A percentile compares a stretch with the other conserved stretches of the same genome.
These are phyloP conservation scores for Puccinia horiana DNA, from an alignment of 1,284 basidiomycete genomes.

Conservation along the genomic window DNA sequence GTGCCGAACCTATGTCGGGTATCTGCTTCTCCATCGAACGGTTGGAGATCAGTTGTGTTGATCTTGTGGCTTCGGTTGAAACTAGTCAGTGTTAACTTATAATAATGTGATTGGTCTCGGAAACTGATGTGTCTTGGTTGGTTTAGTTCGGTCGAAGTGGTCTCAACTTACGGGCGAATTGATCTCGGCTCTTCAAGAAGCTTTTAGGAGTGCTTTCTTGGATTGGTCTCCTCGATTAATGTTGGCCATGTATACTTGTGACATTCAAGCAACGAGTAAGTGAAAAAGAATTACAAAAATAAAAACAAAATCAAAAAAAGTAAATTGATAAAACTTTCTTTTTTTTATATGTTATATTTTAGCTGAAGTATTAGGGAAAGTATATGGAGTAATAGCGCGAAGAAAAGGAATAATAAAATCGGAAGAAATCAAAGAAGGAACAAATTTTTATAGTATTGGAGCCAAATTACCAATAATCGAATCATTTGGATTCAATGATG, in stretches of 20 bases:
- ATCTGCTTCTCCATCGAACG: constrained; percentile 86
- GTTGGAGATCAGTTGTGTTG: constrained; percentile 64
- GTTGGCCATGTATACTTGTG: constrained; percentile 98
- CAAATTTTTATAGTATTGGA: constrained; percentile 86
- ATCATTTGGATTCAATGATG: constrained; percentile 95
- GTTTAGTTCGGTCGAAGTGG: constrained; percentile 66
- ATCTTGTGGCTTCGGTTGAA: constrained; percentile 64
- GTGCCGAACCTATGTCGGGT: constrained; percentile 91
- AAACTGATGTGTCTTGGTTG: not conserved
- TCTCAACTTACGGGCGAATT: constrained; percentile 83
- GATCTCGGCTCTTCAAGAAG: constrained; percentile 84
- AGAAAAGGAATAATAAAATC: constrained; percentile 87
- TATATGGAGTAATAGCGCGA: constrained; percentile 90
- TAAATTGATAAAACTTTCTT: not conserved
- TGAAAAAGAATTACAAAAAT: constrained; percentile 50
- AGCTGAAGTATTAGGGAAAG: constrained; percentile 97
- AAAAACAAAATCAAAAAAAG: not conserved
- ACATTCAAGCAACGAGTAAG: constrained; percentile 95
- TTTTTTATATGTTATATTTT: constrained; percentile 39
- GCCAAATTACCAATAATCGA: constrained; percentile 93
- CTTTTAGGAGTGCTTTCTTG: constrained; percentile 80
- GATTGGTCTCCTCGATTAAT: constrained; percentile 98
- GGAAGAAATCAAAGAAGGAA: constrained; percentile 99
- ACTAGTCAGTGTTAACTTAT: constrained; percentile 59
- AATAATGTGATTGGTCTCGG: not conserved